Conservation (phyloP, 176 grass and related monocot genomes). For the Neostapfia colusana region DNA sequence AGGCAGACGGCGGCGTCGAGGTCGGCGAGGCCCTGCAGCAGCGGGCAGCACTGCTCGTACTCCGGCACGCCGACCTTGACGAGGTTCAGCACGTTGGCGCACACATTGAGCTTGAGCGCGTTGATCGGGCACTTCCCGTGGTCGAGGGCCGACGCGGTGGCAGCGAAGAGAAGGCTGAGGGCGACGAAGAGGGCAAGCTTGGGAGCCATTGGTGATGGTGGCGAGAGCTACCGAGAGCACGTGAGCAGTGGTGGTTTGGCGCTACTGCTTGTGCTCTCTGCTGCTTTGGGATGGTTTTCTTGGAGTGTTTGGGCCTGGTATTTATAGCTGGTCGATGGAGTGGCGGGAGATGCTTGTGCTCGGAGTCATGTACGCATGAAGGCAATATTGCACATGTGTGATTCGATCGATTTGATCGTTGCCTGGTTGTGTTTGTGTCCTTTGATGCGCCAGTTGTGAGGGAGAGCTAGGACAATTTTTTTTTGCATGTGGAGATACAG, state of each 20-base stretch:
- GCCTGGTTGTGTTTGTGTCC: background rate
- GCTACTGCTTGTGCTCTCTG: too few species aligned
- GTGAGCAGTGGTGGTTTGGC: too few species aligned
- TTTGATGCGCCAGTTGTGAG: constrained; percentile 10
- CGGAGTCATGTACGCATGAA: background rate
- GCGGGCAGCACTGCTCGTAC: constrained; percentile 12
- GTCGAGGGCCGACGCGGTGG: too few species aligned
- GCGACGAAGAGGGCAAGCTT: too few species aligned
- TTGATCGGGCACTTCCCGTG: too few species aligned
- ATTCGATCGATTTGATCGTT: background rate
- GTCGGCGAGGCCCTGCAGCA: background rate
- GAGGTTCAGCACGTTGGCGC: too few species aligned
- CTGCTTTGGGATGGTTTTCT: too few species aligned
- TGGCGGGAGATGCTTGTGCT: constrained; percentile 15
- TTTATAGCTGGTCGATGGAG: background rate
- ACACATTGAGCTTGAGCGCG: too few species aligned
- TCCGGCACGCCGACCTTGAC: too few species aligned
- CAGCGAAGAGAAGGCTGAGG: too few species aligned
- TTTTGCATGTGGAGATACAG: constrained; percentile 13
- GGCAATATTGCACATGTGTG: background rate
- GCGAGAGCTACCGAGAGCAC: too few species aligned
- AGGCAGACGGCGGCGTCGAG: constrained; percentile 31
- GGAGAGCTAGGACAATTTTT: background rate
- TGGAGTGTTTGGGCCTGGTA: background rate
- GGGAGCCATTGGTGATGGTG: too few species aligned